Evolutionary conservation across 768 basidiomycete genomes (phyloP).

Genomic region (Lactarius pseudohatsudake): DNA sequence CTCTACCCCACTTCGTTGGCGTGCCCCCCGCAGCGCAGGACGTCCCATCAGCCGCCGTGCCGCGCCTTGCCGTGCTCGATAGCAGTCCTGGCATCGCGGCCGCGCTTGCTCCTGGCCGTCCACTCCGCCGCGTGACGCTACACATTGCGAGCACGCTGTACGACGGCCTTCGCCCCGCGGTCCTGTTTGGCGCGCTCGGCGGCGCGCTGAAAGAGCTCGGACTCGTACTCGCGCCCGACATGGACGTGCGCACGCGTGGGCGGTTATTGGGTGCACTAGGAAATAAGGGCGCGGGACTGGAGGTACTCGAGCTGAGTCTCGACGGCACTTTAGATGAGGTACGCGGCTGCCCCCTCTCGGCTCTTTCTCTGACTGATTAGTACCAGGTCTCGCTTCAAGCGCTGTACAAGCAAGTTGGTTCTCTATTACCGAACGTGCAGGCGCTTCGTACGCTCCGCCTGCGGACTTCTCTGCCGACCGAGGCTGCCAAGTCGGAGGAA

Average conservation of each 20-base stretch:
- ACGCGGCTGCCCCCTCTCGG: neutral
- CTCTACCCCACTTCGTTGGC: slow-evolving; percentile 21
- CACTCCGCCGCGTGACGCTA: slow-evolving; percentile 31
- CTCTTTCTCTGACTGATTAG: neutral
- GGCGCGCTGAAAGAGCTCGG: slow-evolving; percentile 26
- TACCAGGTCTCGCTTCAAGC: slow-evolving; percentile 28
- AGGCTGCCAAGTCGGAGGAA: slow-evolving; percentile 39
- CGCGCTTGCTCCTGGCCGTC: slow-evolving; percentile 34
- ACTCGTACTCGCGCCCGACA: slow-evolving; percentile 26
- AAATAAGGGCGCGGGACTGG: slow-evolving; percentile 32
- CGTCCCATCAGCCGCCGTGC: slow-evolving; percentile 16
- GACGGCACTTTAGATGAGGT: slow-evolving; percentile 36
- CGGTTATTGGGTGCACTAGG: slow-evolving; percentile 36
- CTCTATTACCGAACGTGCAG: slow-evolving; percentile 33
- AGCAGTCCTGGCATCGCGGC: slow-evolving; percentile 32
- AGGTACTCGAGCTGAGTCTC: slow-evolving; percentile 33
- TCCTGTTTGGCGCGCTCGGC: slow-evolving; percentile 33
- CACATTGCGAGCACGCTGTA: slow-evolving; percentile 36
- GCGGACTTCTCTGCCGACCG: slow-evolving; percentile 41
- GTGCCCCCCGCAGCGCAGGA: slow-evolving; percentile 22
- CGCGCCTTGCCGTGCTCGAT: slow-evolving; percentile 30
- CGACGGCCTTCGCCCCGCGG: slow-evolving; percentile 37
- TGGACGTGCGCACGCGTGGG: slow-evolving; percentile 38
- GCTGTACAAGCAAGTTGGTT: slow-evolving; percentile 35
- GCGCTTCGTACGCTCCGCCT: slow-evolving; percentile 35